Evolutionary conservation across 805 yeast species (phyloP).

Genomic region (Komagataella pseudopastoris): DNA sequence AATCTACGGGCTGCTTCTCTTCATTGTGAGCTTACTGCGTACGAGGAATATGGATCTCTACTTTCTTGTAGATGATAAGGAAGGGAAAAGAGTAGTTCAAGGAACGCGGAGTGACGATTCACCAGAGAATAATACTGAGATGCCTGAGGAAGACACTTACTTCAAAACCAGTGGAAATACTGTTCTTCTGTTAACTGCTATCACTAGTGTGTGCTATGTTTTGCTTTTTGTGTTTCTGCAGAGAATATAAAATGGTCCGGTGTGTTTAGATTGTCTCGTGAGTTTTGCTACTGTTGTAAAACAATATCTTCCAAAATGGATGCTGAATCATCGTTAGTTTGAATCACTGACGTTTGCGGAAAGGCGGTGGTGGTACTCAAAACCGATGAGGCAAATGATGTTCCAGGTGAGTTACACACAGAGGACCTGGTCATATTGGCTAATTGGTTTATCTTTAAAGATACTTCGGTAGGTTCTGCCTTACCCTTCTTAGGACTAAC

Average conservation of each 20-base stretch:
- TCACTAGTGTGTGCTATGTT: constrained; percentile 38
- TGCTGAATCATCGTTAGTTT: neutral
- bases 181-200: constrained; percentile 34
- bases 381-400: neutral
- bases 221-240: constrained; percentile 37
- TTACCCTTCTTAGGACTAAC: neutral
- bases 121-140: constrained; percentile 2
- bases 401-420: neutral
- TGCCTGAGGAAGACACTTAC: constrained; percentile 10
- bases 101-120: constrained; percentile 3
- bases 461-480: neutral
- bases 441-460: neutral
- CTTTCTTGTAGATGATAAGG: constrained; percentile 10
- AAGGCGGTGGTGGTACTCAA: neutral
- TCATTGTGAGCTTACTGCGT: constrained; percentile 22
- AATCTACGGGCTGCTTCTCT: constrained; percentile 36
- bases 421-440: neutral
- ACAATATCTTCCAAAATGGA: neutral
- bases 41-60: constrained; percentile 18
- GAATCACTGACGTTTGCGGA: neutral
- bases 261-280: neutral
- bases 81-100: constrained; percentile 9
- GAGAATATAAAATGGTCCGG: constrained; percentile 17
- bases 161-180: constrained; percentile 50
- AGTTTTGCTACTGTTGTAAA: neutral